phyloP scores from a whole-genome alignment of 2,329 filamentous ascomycete genomes.

The Trichoderma breve region DNA sequence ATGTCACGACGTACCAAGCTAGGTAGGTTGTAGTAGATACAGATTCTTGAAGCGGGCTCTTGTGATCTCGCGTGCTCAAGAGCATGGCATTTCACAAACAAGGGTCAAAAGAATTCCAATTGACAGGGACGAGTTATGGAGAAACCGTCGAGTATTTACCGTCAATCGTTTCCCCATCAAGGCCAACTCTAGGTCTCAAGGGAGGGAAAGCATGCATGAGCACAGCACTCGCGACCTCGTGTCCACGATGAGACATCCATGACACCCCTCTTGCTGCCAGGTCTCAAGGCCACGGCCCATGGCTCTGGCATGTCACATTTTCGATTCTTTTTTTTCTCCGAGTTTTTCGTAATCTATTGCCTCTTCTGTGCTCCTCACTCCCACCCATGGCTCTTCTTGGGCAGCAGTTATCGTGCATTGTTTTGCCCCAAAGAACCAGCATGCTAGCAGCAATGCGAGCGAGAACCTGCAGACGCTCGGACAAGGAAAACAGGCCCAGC shows the following conservation, averaged over 20 bases:
- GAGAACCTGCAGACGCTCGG: not conserved
- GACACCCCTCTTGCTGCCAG: conserved; percentile 6
- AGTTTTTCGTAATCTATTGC: not conserved
- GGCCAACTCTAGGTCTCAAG: not conserved
- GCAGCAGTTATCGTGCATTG: not conserved
- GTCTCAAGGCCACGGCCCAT: not conserved
- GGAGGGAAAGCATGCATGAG: not conserved
- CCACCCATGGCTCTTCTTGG: not conserved
- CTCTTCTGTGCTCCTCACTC: not conserved
- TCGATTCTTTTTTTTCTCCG: not conserved
- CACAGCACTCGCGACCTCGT: not conserved
- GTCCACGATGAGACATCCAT: conserved; percentile 3
- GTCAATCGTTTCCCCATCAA: conserved; percentile 2
- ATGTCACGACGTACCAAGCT: not conserved
- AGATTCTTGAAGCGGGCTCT: not conserved
- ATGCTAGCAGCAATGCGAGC: not conserved
- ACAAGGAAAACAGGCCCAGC: not conserved
- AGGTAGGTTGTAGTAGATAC: not conserved
- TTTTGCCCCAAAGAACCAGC: not conserved
- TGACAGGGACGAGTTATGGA: not conserved
- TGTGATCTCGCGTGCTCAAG: not conserved
- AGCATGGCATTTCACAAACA: not conserved
- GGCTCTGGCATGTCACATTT: not conserved
- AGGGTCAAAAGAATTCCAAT: not conserved
- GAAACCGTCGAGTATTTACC: not conserved